A percentile compares a stretch with the other conserved stretches of the same genome.
phyloP scores from a whole-genome alignment of 2,329 filamentous ascomycete species.

The Fusarium goolgardi region DNA sequence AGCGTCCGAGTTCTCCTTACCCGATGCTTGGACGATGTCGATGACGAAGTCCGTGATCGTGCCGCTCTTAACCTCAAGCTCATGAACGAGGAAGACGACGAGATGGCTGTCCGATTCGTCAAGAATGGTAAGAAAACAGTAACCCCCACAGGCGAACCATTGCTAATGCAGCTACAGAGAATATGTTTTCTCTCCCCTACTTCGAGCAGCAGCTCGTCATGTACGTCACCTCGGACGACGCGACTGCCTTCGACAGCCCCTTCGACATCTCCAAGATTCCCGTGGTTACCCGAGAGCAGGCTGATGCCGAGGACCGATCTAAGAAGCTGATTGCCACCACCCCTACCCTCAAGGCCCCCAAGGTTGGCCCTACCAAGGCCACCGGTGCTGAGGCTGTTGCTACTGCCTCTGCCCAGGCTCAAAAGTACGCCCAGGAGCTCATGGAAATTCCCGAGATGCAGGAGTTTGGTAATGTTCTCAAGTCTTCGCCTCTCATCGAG shows the following conservation, averaged over 20 bases:
- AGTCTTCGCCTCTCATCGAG: constrained; percentile 86
- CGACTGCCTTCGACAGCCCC: constrained; percentile 82
- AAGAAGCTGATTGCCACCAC: constrained; percentile 96
- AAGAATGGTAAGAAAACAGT: constrained; percentile 76
- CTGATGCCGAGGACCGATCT: constrained; percentile 92
- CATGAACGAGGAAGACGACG: constrained; percentile 92
- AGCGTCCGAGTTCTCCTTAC: constrained; percentile 93
- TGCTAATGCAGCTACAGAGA: constrained; percentile 67
- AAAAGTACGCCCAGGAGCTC: constrained; percentile 90
- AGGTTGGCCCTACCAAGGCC: constrained; percentile 79
- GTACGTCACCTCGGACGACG: constrained; percentile 94
- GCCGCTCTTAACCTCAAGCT: constrained; percentile 91
- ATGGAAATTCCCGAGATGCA: constrained; percentile 91
- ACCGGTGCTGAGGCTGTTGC: constrained; percentile 80
- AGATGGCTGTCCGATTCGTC: constrained; percentile 86
- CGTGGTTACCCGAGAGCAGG: constrained; percentile 94
- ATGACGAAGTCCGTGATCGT: constrained; percentile 96
- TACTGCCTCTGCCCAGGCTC: constrained; percentile 80
- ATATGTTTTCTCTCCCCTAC: constrained; percentile 92
- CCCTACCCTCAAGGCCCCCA: constrained; percentile 93
- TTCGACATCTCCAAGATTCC: constrained; percentile 95
- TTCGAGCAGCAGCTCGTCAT: constrained; percentile 98
- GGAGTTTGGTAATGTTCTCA: constrained; percentile 89
- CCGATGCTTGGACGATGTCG: constrained; percentile 93
- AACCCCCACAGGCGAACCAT: rapidly evolving